These are phyloP conservation scores for Suillus subluteus DNA, from an alignment of 768 basidiomycete species.

Conservation along the genomic window DNA sequence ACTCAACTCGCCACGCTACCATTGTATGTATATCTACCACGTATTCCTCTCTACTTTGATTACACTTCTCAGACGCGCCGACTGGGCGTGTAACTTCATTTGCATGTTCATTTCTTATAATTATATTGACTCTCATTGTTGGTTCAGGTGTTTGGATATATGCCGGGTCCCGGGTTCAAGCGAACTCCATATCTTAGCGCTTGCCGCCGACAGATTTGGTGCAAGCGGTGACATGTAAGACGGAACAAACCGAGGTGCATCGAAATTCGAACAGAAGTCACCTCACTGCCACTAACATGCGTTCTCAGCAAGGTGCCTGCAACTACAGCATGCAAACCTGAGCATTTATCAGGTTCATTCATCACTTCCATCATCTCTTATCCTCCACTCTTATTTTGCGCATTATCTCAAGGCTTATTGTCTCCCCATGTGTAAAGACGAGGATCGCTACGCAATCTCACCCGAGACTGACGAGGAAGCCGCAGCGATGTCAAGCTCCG, in stretches of 20 bases:
- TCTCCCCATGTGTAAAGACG: neutral
- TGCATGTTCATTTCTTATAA: neutral
- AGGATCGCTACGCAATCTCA: no score
- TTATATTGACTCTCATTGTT: neutral
- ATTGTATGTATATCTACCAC: neutral
- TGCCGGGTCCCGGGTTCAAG: neutral
- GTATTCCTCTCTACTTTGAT: neutral
- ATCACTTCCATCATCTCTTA: neutral
- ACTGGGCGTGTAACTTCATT: neutral
- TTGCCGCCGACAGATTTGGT: neutral
- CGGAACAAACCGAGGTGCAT: neutral
- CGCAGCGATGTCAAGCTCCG: no score
- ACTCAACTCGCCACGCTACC: neutral
- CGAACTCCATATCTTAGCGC: neutral
- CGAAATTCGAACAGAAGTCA: neutral
- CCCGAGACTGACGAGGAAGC: no score
- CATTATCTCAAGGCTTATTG: neutral
- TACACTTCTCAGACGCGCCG: neutral
- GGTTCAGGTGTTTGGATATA: neutral
- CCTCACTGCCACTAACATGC: neutral
- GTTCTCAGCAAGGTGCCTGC: neutral
- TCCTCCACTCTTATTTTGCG: neutral
- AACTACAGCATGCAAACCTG: neutral
- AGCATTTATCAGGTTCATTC: no score
- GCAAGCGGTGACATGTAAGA: neutral